Conservation (phyloP, 306 rosid genomes). For the Trifolium fragiferum region DNA sequence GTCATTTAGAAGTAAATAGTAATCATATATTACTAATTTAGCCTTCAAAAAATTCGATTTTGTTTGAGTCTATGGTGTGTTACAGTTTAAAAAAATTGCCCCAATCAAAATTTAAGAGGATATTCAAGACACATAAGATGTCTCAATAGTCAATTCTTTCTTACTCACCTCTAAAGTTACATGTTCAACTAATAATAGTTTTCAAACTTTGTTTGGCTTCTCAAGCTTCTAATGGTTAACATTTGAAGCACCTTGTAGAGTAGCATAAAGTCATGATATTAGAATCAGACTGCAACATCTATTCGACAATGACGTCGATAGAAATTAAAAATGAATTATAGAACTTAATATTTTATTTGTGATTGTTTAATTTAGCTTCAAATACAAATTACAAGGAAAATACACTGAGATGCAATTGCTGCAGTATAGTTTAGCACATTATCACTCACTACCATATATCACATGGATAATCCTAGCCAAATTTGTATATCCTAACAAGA, state of each 20-base stretch:
- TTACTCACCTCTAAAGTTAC: neutral
- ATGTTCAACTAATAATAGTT: neutral
- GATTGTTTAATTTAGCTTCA: neutral
- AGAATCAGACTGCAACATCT: neutral
- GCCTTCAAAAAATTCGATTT: no score
- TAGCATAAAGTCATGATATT: neutral
- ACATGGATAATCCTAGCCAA: neutral
- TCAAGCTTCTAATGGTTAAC: neutral
- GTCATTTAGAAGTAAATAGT: no score
- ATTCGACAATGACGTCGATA: neutral
- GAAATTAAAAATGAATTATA: neutral
- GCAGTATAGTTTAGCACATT: neutral
- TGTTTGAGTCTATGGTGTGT: no score
- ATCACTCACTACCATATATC: neutral
- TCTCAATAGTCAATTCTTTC: neutral
- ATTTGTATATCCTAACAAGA: neutral
- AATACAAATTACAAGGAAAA: neutral
- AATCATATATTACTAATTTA: no score
- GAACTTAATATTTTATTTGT: neutral
- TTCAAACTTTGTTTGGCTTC: neutral
- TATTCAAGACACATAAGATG: neutral
- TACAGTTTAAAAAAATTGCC: neutral
- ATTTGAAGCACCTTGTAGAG: neutral
- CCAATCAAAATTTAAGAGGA: neutral
- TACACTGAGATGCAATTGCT: neutral